These are phyloP conservation scores for Petunia axillaris DNA, from an alignment of 257 asterid species.

Conservation along the genomic window DNA sequence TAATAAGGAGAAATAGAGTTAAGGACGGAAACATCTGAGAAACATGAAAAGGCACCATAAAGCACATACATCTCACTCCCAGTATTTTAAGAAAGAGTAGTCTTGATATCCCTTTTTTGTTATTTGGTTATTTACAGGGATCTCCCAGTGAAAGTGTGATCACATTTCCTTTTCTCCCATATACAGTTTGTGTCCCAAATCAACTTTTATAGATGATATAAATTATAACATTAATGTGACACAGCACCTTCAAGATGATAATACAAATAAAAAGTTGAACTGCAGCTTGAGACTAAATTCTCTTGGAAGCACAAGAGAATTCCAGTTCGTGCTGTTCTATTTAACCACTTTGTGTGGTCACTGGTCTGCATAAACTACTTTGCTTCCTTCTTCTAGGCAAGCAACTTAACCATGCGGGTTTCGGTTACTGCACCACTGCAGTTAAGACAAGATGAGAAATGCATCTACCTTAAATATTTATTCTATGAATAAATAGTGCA, in stretches of 20 bases:
- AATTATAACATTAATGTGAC: not conserved
- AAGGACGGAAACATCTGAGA: not conserved
- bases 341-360: not conserved
- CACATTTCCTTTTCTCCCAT: not conserved
- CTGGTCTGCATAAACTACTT: not conserved
- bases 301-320: not conserved
- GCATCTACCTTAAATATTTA: not conserved
- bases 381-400: not conserved
- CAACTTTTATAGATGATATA: constrained; percentile 5
- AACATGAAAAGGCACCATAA: constrained; percentile 15
- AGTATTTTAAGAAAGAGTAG: constrained; percentile 2
- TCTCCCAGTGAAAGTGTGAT: not conserved
- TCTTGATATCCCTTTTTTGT: constrained; percentile 4
- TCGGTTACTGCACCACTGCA: not conserved
- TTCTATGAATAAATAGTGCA: not conserved
- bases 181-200: constrained; percentile 6
- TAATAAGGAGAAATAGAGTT: not conserved
- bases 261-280: not conserved
- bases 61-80: constrained; percentile 17
- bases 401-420: not conserved
- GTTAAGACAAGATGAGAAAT: not conserved
- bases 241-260: not conserved
- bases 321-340: not conserved
- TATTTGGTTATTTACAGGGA: not conserved
- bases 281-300: constrained; percentile 14